Evolutionary conservation across 2,329 filamentous ascomycete genomes (phyloP).

Genomic region (Alternaria sp.): DNA sequence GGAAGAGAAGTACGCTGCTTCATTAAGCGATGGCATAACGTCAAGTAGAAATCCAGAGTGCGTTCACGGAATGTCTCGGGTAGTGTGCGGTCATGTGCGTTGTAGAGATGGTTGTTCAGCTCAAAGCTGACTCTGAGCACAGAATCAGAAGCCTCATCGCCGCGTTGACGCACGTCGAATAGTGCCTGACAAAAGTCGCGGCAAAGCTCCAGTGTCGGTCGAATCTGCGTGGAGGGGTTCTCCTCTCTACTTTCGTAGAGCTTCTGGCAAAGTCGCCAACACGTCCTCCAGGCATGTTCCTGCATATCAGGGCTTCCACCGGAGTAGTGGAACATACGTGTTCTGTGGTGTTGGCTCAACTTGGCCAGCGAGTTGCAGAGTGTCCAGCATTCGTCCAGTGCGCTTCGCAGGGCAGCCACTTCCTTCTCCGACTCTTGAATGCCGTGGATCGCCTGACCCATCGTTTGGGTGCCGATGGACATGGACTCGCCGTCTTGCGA

Average conservation of each 20-base stretch:
- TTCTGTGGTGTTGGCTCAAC: conserved; percentile 81
- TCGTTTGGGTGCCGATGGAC: conserved; percentile 43
- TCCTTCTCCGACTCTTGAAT: conserved; percentile 67
- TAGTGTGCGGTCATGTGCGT: conserved; percentile 82
- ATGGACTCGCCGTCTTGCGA: conserved; percentile 37
- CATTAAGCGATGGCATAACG: conserved; percentile 93
- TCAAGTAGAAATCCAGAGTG: conserved; percentile 93
- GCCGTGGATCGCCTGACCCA: conserved; percentile 62
- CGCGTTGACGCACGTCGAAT: conserved; percentile 81
- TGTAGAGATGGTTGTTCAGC: conserved; percentile 93
- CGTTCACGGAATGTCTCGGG: conserved; percentile 88
- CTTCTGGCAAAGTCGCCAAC: conserved; percentile 90
- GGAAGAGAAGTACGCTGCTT: conserved; percentile 82
- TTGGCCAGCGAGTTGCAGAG: conserved; percentile 89
- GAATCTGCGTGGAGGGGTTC: conserved; percentile 70
- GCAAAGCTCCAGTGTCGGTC: conserved; percentile 81
- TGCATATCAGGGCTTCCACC: conserved; percentile 74
- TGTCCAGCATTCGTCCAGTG: conserved; percentile 89
- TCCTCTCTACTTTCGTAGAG: conserved; percentile 83
- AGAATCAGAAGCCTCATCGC: conserved; percentile 82
- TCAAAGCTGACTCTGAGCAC: conserved; percentile 92
- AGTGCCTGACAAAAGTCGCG: conserved; percentile 90
- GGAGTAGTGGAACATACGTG: conserved; percentile 77
- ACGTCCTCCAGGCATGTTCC: conserved; percentile 90
- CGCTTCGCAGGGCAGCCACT: conserved; percentile 71